A percentile compares a stretch with the other conserved stretches of the same genome.
phyloP scores from a whole-genome alignment of 129 eudicot species.

The Arctium minus region DNA sequence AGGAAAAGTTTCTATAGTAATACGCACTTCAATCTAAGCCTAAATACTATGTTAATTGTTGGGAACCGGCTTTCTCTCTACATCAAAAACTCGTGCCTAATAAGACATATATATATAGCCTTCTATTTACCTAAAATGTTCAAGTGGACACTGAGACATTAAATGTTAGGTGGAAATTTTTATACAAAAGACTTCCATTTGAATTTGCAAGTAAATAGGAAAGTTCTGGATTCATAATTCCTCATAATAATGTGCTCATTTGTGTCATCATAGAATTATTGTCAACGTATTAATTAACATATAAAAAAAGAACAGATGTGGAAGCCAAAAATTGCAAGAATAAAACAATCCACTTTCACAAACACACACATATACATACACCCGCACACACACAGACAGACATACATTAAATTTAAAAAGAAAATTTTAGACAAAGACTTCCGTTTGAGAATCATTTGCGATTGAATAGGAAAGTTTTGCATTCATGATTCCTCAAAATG shows the following conservation, averaged over 20 bases:
- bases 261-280: background rate
- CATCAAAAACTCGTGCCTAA: background rate
- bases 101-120: background rate
- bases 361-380: background rate
- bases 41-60: too few relatives aligned
- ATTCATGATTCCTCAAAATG: background rate
- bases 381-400: background rate
- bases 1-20: too few relatives aligned
- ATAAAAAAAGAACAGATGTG: background rate
- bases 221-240: background rate
- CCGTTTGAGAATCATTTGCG: background rate
- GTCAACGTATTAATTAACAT: background rate
- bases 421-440: too few relatives aligned
- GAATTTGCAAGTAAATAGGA: background rate
- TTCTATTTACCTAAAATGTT: background rate
- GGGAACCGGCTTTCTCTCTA: too few relatives aligned
- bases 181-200: background rate
- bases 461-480: too few relatives aligned
- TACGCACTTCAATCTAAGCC: too few relatives aligned
- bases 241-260: background rate
- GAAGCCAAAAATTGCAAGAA: background rate
- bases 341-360: background rate
- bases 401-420: background rate
- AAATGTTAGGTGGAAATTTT: background rate
- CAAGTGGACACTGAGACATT: background rate